phyloP scores from a whole-genome alignment of 768 basidiomycete species.

The Lentinula aciculospora region DNA sequence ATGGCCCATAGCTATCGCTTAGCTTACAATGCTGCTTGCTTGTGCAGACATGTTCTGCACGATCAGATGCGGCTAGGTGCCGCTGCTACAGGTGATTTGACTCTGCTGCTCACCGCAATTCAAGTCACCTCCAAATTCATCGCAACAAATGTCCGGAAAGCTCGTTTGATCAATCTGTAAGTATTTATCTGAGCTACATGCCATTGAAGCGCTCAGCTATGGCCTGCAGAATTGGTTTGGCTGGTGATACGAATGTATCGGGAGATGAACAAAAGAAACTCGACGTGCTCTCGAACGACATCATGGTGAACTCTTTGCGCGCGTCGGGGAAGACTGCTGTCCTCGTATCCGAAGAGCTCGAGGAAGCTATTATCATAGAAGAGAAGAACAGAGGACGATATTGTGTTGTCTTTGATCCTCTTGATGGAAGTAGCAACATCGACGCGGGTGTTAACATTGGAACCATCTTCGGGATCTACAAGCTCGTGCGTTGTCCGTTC shows the following conservation, averaged over 20 bases:
- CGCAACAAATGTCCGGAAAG: conserved; percentile 95
- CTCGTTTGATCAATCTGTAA: conserved; percentile 94
- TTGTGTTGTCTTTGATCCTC: conserved; percentile 97
- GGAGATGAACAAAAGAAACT: conserved; percentile 99
- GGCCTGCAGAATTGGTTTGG: conserved; percentile 79
- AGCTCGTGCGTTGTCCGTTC: conserved; percentile 53
- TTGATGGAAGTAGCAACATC: conserved; percentile 95
- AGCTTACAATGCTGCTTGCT: too few species aligned
- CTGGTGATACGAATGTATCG: conserved; percentile 94
- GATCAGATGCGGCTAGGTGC: conserved; percentile 82
- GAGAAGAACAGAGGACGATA: conserved; percentile 78
- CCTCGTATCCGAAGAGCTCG: conserved; percentile 93
- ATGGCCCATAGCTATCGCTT: neutral
- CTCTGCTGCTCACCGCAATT: conserved; percentile 90
- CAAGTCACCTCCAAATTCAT: conserved; percentile 97
- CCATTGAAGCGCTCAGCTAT: conserved; percentile 3
- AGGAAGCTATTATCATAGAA: conserved; percentile 89
- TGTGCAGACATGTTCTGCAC: conserved; percentile 73
- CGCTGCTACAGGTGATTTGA: conserved; percentile 88
- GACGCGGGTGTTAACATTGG: conserved; percentile 98
- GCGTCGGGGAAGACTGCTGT: conserved; percentile 97
- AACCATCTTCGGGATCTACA: conserved; percentile 97
- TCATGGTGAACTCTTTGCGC: conserved; percentile 96
- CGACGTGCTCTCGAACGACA: conserved; percentile 96
- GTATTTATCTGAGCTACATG: conserved; percentile 19